Conservation (phyloP, 2,329 filamentous ascomycete genomes). For the Exophiala sp. region DNA sequence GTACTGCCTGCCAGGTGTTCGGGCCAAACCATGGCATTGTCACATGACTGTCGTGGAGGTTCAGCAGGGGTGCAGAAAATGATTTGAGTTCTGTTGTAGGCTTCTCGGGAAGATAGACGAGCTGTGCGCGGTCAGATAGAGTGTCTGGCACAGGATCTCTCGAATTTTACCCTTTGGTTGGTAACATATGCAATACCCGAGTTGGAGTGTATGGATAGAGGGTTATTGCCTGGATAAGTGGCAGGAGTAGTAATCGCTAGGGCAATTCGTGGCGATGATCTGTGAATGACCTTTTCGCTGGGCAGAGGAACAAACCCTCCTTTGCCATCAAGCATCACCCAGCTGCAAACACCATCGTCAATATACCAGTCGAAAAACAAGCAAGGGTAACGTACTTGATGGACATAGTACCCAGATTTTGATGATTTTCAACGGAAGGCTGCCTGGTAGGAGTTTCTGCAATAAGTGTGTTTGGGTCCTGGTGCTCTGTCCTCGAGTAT, state of each 20-base stretch:
- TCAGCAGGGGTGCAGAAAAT: slow-evolving; percentile 83
- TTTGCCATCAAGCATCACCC: slow-evolving; percentile 83
- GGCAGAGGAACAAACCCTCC: slow-evolving; percentile 78
- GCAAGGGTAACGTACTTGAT: not conserved
- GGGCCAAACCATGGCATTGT: slow-evolving; percentile 88
- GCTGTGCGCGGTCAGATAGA: slow-evolving; percentile 45
- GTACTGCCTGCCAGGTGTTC: slow-evolving; percentile 79
- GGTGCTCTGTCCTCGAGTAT: no score
- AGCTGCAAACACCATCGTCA: slow-evolving; percentile 48
- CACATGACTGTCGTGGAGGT: slow-evolving; percentile 80
- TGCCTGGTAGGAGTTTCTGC: no score
- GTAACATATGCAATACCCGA: slow-evolving; percentile 76
- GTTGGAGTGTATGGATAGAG: slow-evolving; percentile 68
- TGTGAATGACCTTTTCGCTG: slow-evolving; percentile 76
- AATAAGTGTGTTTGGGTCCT: no score
- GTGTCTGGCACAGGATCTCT: slow-evolving; percentile 9
- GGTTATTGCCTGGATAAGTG: slow-evolving; percentile 60
- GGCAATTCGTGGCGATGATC: slow-evolving; percentile 73
- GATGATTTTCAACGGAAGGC: no score
- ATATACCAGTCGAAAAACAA: not conserved
- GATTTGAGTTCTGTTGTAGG: slow-evolving; percentile 70
- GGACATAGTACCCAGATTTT: not conserved
- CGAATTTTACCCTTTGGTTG: slow-evolving; percentile 68
- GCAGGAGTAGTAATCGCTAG: slow-evolving; percentile 70
- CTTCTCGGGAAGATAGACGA: slow-evolving; percentile 79